Conservation (phyloP, 495 filamentous ascomycete genomes). For the Penicillium paxilli region DNA sequence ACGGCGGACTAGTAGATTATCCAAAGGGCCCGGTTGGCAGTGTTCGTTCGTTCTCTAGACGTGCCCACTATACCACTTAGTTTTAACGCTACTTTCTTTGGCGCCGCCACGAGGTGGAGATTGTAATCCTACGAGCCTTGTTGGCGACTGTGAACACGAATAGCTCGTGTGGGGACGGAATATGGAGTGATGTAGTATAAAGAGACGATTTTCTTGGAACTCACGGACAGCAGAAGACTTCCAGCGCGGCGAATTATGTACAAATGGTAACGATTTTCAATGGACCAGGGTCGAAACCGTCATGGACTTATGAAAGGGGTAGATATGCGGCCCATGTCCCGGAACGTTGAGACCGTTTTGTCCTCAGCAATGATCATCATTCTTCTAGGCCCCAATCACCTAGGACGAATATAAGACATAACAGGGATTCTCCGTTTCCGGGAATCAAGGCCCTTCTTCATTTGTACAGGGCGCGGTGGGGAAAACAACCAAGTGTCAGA, state of each 20-base stretch:
- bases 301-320: neutral
- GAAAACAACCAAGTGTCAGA: neutral
- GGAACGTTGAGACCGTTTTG: neutral
- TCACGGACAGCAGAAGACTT: neutral
- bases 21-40: neutral
- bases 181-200: too few relatives aligned
- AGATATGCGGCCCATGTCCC: neutral
- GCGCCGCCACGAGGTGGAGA: neutral
- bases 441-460: neutral
- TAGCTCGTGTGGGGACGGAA: conserved; percentile 1
- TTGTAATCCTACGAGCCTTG: neutral
- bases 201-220: neutral
- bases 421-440: neutral
- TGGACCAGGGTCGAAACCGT: neutral
- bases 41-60: neutral
- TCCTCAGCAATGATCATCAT: neutral
- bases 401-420: neutral
- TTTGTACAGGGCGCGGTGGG: neutral
- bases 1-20: neutral
- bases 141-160: neutral
- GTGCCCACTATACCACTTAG: neutral
- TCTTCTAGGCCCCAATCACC: neutral
- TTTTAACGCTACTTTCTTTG: neutral
- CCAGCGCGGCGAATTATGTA: neutral
- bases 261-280: neutral